Evolutionary conservation across 1,284 basidiomycete genomes (phyloP), one percentile per base, ranked within the genome.

Genomic region (Golubevia sp.): DNA sequence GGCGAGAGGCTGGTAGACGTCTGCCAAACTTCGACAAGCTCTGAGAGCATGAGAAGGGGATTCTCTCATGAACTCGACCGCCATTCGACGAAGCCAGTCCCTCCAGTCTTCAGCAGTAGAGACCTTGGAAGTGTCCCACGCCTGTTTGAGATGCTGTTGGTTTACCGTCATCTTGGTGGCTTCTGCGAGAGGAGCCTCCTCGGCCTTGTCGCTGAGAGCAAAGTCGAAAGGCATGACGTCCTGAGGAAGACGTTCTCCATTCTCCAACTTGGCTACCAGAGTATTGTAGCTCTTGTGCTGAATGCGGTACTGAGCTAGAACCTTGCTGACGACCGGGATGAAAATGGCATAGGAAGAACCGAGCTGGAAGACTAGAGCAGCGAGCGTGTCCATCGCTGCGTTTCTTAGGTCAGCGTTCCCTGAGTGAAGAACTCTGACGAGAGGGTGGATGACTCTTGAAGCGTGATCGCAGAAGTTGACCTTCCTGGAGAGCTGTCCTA

Each of bases 401-500:
- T 88, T 88, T 30, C 93, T 88, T 54, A 99, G 86, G 66, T 99
- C 96, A 18, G 79, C 67, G 60, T 92, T 92, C 68, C 88, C 91
- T 3, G 88, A 86, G n/a, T 91, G 90, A 59, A 99, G 86, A 2
- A 97, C 92, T 53, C 97, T 89, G 49, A 95, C 91, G 15, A 99
- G 87, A 1, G 97, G 96, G 78, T 98, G 97, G 24, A 99, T 93
- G 76, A 99, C 97, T 54, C 96, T 89, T 20, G 94, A 97, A 6
- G 96, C 94, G 77, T 99, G 95, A 79, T 99, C 97, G n/a, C 93
- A 95, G 82, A 99, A 97, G 85, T 99, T 98, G 76, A 99, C 94
- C 69, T 96, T 90, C 70, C 91, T 89, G 15, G 94, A 94, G 20
- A 99, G 86, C 27, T 92, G 92, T 52, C 94, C 94, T 20, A 98